Conservation (phyloP, 106 monocot genomes). For the Xerophyta viscosa region DNA sequence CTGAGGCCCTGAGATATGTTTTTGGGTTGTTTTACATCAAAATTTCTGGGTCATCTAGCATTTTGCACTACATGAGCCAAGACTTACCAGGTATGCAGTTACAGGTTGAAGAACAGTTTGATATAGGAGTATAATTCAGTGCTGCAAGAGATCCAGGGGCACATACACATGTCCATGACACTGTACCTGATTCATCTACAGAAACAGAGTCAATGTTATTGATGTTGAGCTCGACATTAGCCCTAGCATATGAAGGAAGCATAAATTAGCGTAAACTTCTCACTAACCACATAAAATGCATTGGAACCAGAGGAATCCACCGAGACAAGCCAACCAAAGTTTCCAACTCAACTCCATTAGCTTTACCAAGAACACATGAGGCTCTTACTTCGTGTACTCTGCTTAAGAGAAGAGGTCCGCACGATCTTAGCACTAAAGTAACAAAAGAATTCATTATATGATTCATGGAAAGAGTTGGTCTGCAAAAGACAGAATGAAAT, state of each 20-base stretch:
- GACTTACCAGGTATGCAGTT: slow-evolving; percentile 54
- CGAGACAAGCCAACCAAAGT: slow-evolving; percentile 19
- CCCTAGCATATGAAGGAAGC: neutral
- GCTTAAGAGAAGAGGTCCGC: no score
- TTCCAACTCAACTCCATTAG: slow-evolving; percentile 24
- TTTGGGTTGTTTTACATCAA: neutral
- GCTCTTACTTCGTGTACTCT: slow-evolving; percentile 1
- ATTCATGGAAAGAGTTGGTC: no score
- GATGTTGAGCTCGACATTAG: neutral
- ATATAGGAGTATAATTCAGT: slow-evolving; percentile 13
- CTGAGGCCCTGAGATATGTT: neutral
- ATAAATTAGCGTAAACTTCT: neutral
- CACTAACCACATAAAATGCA: slow-evolving; percentile 30
- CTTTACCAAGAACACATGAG: neutral
- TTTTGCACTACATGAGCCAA: neutral
- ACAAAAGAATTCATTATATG: no score
- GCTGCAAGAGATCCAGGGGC: slow-evolving; percentile 12
- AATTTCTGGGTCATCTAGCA: neutral
- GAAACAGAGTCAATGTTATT: neutral
- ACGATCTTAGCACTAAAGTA: no score
- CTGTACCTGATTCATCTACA: slow-evolving; percentile 4
- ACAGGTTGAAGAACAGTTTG: slow-evolving; percentile 68
- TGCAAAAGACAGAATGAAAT: no score
- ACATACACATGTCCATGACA: slow-evolving; percentile 58
- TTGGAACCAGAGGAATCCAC: slow-evolving; percentile 13